Percentiles rank a stretch among this genome's conserved stretches.
Conservation (phyloP, 1,139 yeast species). For the Spencermartinsiella ligniputridi region DNA sequence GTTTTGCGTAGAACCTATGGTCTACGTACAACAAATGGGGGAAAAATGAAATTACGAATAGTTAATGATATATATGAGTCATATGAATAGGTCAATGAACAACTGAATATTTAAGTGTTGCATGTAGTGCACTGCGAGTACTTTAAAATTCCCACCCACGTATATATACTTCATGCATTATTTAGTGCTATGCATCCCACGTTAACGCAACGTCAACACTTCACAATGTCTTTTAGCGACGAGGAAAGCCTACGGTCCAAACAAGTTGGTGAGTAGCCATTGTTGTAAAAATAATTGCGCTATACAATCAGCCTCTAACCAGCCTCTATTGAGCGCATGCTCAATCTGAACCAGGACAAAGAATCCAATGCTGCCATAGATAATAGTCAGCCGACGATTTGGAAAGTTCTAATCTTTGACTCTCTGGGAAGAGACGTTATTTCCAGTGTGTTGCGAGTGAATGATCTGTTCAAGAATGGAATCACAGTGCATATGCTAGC, state of each 20-base stretch:
- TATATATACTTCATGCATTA: not conserved
- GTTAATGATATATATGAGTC: no score
- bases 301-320: no score
- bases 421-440: conserved; percentile 74
- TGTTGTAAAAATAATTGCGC: not conserved
- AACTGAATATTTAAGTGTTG: no score
- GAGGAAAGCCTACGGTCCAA: conserved; percentile 37
- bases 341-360: conserved; percentile 64
- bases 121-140: no score
- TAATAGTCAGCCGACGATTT: conserved; percentile 36
- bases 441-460: conserved; percentile 84
- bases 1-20: no score
- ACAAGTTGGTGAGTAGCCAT: conserved; percentile 36
- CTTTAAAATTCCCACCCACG: no score
- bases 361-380: conserved; percentile 14
- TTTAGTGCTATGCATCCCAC: not conserved
- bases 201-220: not conserved
- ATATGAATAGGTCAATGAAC: no score
- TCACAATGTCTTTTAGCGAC: conserved; percentile 2
- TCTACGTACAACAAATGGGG: no score
- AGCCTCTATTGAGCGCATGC: conserved; percentile 72
- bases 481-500: conserved; percentile 83
- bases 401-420: conserved; percentile 94
- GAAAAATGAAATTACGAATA: no score
- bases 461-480: conserved; percentile 83